phyloP scores from a whole-genome alignment of 225 moss, liverwort and hornwort genomes.

The Polytrichum commune region DNA sequence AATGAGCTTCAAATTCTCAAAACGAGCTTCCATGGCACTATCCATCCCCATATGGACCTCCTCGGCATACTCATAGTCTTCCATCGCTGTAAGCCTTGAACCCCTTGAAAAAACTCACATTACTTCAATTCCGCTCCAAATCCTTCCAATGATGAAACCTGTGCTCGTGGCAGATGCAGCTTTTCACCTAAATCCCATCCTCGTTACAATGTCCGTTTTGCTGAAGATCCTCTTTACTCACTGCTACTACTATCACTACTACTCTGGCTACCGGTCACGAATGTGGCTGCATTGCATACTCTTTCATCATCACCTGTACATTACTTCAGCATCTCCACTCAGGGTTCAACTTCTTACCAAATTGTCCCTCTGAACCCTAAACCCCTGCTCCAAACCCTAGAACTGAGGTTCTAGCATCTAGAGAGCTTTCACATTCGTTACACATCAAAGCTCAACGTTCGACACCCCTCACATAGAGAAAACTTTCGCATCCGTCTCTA shows the following conservation, averaged over 20 bases:
- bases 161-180: conserved; percentile 3
- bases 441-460: not conserved
- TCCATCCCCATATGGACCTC: conserved; percentile 42
- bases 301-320: not conserved
- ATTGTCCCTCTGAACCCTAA: conserved; percentile 6
- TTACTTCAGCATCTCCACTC: conserved; percentile 4
- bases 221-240: not conserved
- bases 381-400: conserved; percentile 30
- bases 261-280: too few relatives aligned
- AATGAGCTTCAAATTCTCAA: conserved; percentile 87
- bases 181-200: conserved; percentile 9
- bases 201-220: not conserved
- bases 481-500: not conserved
- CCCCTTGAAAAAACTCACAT: conserved; percentile 7
- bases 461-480: not conserved
- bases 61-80: conserved; percentile 56
- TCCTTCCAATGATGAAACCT: conserved; percentile 17
- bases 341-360: not conserved
- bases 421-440: not conserved
- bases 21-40: conserved; percentile 84
- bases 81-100: conserved; percentile 34
- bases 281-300: not conserved
- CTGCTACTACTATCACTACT: not conserved
- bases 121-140: conserved; percentile 14
- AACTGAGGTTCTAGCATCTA: not conserved